A percentile compares a stretch with the other conserved stretches of the same genome.
Evolutionary conservation across 306 rosid genomes (phyloP).

Genomic region (Rosa multiflora): DNA sequence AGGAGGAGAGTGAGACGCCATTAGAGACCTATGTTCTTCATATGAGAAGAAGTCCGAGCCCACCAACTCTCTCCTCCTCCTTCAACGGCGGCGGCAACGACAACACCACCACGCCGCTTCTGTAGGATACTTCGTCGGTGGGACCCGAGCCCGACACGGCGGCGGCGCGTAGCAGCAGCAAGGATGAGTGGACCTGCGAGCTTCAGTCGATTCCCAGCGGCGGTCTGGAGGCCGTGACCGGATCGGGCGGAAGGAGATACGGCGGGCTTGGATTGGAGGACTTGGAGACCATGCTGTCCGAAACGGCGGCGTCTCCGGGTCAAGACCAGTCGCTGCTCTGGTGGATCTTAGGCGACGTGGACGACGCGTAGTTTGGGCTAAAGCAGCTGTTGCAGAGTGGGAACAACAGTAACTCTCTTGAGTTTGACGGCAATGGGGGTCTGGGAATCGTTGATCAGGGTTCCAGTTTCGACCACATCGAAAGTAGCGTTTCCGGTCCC

Average conservation of each 20-base stretch:
- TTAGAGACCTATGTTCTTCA: constrained; percentile 36
- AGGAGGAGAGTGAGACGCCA: no score
- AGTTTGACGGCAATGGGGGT: constrained; percentile 38
- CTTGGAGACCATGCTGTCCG: constrained; percentile 43
- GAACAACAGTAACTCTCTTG: constrained; percentile 15
- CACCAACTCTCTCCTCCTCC: constrained; percentile 48
- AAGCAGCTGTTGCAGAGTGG: constrained; percentile 35
- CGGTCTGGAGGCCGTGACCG: constrained; percentile 15
- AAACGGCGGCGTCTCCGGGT: constrained; percentile 32
- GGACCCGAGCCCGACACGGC: not conserved
- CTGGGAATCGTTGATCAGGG: constrained; percentile 38
- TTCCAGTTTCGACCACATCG: constrained; percentile 24
- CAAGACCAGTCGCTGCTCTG: constrained; percentile 46
- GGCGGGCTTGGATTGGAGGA: constrained; percentile 39
- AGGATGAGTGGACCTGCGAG: constrained; percentile 36
- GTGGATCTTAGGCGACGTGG: constrained; percentile 42
- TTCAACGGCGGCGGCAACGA: constrained; percentile 27
- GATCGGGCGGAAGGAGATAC: constrained; percentile 31
- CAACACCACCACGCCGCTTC: constrained; percentile 18
- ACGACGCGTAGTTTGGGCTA: constrained; percentile 32
- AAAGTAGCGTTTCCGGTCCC: constrained; percentile 9
- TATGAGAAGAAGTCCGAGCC: constrained; percentile 51
- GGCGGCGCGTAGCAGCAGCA: not conserved
- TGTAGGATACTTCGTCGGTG: constrained; percentile 20
- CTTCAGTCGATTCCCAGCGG: constrained; percentile 28